A percentile compares a stretch with the other conserved stretches of the same genome.
phyloP scores from a whole-genome alignment of 495 filamentous ascomycete genomes.

The Melanomma pulvis-pyrius region DNA sequence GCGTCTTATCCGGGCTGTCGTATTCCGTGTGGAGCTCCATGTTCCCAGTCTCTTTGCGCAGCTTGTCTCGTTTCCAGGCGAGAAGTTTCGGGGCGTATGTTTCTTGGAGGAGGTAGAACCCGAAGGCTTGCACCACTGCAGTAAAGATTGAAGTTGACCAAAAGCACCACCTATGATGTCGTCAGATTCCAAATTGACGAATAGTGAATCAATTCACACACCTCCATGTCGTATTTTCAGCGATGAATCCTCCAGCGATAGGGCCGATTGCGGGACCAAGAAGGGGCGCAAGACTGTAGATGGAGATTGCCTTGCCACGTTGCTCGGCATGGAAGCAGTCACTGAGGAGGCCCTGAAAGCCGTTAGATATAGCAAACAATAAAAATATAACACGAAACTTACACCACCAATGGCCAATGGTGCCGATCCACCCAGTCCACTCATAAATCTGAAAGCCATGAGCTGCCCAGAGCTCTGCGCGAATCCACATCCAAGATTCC shows the following conservation, averaged over 20 bases:
- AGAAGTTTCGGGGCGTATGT: conserved; percentile 71
- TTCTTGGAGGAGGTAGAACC: conserved; percentile 64
- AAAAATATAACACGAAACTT: background rate
- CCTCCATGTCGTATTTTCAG: conserved; percentile 58
- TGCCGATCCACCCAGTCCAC: conserved; percentile 48
- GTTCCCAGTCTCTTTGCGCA: conserved; percentile 69
- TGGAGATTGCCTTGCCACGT: conserved; percentile 45
- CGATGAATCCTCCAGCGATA: conserved; percentile 57
- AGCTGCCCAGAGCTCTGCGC: conserved; percentile 43
- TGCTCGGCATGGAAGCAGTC: conserved; percentile 47
- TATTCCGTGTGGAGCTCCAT: conserved; percentile 62
- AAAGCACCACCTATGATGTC: conserved; percentile 44
- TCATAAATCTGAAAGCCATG: conserved; percentile 48
- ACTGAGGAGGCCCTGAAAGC: conserved; percentile 40
- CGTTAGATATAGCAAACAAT: background rate
- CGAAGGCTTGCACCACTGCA: conserved; percentile 62
- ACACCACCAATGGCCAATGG: conserved; percentile 47
- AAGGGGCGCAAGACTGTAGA: conserved; percentile 48
- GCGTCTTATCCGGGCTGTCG: conserved; percentile 51
- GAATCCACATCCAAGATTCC: conserved; percentile 49
- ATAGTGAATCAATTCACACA: background rate
- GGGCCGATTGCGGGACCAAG: conserved; percentile 49
- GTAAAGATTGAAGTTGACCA: conserved; percentile 60
- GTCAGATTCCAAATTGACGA: background rate
- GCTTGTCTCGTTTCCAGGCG: conserved; percentile 54